Evolutionary conservation across 176 grass and related monocot genomes (phyloP).

Genomic region (Carex parvula): DNA sequence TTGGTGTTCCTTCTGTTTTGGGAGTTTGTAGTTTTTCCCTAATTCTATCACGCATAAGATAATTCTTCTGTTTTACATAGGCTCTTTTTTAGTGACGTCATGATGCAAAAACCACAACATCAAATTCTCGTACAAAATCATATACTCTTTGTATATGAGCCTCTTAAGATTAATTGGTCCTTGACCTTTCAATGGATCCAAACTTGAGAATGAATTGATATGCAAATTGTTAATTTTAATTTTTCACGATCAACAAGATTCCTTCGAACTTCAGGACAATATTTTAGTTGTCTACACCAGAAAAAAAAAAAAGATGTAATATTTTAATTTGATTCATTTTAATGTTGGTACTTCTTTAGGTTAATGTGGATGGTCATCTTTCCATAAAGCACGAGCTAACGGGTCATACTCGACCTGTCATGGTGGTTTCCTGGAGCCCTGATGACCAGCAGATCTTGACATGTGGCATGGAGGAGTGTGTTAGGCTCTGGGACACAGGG

Average conservation of each 20-base stretch:
- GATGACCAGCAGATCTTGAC: constrained; percentile 78
- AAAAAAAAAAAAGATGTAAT: constrained; percentile 3
- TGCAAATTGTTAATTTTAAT: background rate
- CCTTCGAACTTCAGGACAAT: background rate
- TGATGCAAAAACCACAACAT: background rate
- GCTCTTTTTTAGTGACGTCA: background rate
- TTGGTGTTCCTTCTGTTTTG: background rate
- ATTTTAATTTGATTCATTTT: background rate
- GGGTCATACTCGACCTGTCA: constrained; percentile 59
- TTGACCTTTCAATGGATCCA: no score
- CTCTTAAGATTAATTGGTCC: background rate
- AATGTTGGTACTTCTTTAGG: constrained; percentile 40
- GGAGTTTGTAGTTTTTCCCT: background rate
- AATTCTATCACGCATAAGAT: background rate
- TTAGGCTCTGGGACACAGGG: constrained; percentile 61
- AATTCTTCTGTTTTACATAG: background rate
- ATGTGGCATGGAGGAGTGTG: constrained; percentile 75
- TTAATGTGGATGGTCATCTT: constrained; percentile 60
- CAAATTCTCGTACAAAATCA: background rate
- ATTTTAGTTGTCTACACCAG: background rate
- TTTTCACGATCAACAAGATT: background rate
- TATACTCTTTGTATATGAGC: background rate
- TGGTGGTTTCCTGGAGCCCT: constrained; percentile 81
- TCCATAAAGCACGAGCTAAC: constrained; percentile 57
- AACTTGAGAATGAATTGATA: background rate